phyloP scores from a whole-genome alignment of 257 asterid species.

The Coffea canephora region DNA sequence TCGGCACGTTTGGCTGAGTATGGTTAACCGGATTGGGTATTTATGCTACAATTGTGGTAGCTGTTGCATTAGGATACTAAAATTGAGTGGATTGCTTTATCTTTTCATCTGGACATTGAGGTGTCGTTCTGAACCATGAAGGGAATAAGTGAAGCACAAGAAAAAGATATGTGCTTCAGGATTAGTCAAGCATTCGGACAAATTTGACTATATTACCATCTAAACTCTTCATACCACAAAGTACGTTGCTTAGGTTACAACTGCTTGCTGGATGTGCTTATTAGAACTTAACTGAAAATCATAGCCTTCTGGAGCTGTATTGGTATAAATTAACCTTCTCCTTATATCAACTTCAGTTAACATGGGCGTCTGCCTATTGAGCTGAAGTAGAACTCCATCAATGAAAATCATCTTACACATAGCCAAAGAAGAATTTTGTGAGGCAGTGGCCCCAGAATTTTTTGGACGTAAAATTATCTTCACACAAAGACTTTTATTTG shows the following conservation, averaged over 20 bases:
- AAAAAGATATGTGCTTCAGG: not conserved
- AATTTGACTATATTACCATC: too few relatives aligned
- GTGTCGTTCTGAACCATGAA: not conserved
- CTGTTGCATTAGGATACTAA: too few relatives aligned
- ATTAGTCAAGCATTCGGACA: not conserved
- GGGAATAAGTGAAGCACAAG: not conserved
- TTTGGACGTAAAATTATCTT: not conserved
- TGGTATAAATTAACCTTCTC: not conserved
- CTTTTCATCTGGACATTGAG: not conserved
- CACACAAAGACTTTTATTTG: not conserved
- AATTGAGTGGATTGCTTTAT: too few relatives aligned
- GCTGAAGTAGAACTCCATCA: not conserved
- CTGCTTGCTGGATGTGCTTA: too few relatives aligned
- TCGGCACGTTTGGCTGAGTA: not conserved
- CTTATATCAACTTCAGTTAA: not conserved
- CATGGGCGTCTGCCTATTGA: not conserved
- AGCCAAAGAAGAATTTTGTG: not conserved
- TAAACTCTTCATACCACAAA: too few relatives aligned
- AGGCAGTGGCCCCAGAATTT: not conserved
- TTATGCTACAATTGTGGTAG: too few relatives aligned
- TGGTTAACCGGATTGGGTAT: not conserved
- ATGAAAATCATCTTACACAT: not conserved
- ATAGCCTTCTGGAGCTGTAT: not conserved
- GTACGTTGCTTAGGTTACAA: too few relatives aligned
- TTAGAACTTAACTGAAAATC: too few relatives aligned